Evolutionary conservation across 2,329 filamentous ascomycete genomes (phyloP).

Genomic region (Clathrospora elynae): DNA sequence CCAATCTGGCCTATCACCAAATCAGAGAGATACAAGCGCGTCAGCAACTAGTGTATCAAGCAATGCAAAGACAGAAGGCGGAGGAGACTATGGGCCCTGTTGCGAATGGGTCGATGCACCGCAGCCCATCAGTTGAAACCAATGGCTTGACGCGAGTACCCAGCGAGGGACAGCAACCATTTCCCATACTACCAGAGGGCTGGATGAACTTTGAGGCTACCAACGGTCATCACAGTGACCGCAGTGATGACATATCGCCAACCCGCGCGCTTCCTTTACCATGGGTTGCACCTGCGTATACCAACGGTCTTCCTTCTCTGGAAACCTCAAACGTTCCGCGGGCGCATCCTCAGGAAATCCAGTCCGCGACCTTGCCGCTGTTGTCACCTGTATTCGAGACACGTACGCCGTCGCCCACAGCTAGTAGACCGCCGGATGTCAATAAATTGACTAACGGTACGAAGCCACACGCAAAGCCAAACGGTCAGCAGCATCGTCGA

Average conservation of each 20-base stretch:
- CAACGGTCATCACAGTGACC: slow-evolving; percentile 30
- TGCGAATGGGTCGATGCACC: slow-evolving; percentile 35
- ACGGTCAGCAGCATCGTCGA: slow-evolving; percentile 34
- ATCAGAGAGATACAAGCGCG: slow-evolving; percentile 37
- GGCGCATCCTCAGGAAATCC: slow-evolving; percentile 42
- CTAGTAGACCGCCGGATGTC: slow-evolving; percentile 51
- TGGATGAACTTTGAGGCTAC: slow-evolving; percentile 36
- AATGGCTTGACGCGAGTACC: slow-evolving; percentile 31
- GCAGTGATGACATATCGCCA: slow-evolving; percentile 37
- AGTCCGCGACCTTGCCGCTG: slow-evolving; percentile 51
- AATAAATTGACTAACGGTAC: slow-evolving; percentile 37
- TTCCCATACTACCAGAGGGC: slow-evolving; percentile 33
- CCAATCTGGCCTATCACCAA: slow-evolving; percentile 31
- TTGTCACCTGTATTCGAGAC: slow-evolving; percentile 77
- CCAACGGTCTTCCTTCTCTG: slow-evolving; percentile 40
- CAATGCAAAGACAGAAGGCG: slow-evolving; percentile 40
- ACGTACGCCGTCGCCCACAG: slow-evolving; percentile 71
- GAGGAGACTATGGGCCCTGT: slow-evolving; percentile 27
- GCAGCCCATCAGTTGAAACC: slow-evolving; percentile 19
- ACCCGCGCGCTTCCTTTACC: slow-evolving; percentile 37
- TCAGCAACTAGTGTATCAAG: slow-evolving; percentile 40
- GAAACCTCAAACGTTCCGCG: slow-evolving; percentile 54
- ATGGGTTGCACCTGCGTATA: slow-evolving; percentile 36
- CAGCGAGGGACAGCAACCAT: slow-evolving; percentile 35
- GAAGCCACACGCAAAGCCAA: slow-evolving; percentile 38